A percentile compares a stretch with the other conserved stretches of the same genome.
phyloP scores from a whole-genome alignment of 139 green algal genomes.

The Zygnema circumcarinatum region DNA sequence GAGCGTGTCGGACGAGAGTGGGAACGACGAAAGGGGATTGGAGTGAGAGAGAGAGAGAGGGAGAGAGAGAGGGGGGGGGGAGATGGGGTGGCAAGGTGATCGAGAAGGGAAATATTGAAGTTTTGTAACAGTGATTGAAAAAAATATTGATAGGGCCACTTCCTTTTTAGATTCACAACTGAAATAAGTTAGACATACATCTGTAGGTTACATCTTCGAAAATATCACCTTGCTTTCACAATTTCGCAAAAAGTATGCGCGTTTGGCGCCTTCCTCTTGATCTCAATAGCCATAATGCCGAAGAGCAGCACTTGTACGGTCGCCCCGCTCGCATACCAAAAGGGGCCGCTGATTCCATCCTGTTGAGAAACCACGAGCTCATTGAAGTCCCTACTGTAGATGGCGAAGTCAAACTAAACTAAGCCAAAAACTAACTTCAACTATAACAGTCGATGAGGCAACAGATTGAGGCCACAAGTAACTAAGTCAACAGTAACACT shows the following conservation, averaged over 20 bases:
- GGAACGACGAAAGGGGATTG: not conserved
- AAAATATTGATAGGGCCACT: too few species aligned
- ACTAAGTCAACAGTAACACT: too few species aligned
- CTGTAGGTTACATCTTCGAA: too few species aligned
- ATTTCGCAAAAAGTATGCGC: conserved; percentile 93
- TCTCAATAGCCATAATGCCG: conserved; percentile 89
- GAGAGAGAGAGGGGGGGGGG: not conserved
- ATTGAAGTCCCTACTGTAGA: conserved; percentile 33
- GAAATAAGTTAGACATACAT: too few species aligned
- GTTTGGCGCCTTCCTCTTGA: conserved; percentile 91
- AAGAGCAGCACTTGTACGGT: conserved; percentile 95
- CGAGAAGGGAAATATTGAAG: too few species aligned
- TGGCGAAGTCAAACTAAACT: conserved; percentile 39
- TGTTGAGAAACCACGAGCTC: too few species aligned
- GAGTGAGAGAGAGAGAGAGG: conserved; percentile 10
- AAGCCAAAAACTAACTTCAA: not conserved
- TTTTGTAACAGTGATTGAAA: too few species aligned
- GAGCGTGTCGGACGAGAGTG: not conserved
- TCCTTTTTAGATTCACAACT: too few species aligned
- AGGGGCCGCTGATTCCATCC: conserved; percentile 74
- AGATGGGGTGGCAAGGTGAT: too few species aligned
- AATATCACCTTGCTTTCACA: conserved; percentile 76
- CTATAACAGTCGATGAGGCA: not conserved
- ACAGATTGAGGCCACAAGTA: not conserved
- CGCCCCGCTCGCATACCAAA: conserved; percentile 89